Percentiles rank a stretch among this genome's conserved stretches.
phyloP scores from a whole-genome alignment of 2,329 filamentous ascomycete genomes.

The Simplicillium sp. region DNA sequence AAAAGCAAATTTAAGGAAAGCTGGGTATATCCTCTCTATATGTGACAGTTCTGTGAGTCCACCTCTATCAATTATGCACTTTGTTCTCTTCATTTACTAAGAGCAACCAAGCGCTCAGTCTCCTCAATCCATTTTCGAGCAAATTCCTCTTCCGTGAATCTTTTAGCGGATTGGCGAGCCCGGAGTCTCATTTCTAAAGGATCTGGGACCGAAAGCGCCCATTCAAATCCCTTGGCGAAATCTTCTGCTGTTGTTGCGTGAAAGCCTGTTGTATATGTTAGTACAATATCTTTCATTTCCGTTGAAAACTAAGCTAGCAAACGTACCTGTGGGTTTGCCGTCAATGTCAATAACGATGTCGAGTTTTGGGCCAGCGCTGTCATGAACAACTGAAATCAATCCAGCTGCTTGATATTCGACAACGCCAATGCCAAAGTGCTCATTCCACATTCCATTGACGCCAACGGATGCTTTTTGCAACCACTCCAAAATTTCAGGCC shows the following conservation, averaged over 20 bases:
- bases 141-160: conserved; percentile 87
- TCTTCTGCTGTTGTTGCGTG: conserved; percentile 70
- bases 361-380: conserved; percentile 84
- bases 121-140: conserved; percentile 66
- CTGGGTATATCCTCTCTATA: neutral
- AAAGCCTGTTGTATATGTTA: conserved; percentile 49
- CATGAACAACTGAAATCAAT: conserved; percentile 83
- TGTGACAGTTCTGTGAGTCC: conserved; percentile 5
- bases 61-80: neutral
- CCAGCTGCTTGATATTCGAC: conserved; percentile 97
- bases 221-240: conserved; percentile 72
- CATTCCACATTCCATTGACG: conserved; percentile 99
- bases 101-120: conserved; percentile 59
- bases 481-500: conserved; percentile 77
- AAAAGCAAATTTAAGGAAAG: neutral
- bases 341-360: conserved; percentile 84
- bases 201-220: conserved; percentile 64
- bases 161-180: conserved; percentile 66
- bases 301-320: neutral
- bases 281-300: conserved; percentile 10
- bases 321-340: conserved; percentile 64
- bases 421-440: conserved; percentile 97
- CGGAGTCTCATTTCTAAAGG: conserved; percentile 65
- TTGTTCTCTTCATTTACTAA: conserved; percentile 17
- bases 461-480: conserved; percentile 70